phyloP scores from a whole-genome alignment of 2,329 filamentous ascomycete species.

The Colletotrichum cordylinicola region DNA sequence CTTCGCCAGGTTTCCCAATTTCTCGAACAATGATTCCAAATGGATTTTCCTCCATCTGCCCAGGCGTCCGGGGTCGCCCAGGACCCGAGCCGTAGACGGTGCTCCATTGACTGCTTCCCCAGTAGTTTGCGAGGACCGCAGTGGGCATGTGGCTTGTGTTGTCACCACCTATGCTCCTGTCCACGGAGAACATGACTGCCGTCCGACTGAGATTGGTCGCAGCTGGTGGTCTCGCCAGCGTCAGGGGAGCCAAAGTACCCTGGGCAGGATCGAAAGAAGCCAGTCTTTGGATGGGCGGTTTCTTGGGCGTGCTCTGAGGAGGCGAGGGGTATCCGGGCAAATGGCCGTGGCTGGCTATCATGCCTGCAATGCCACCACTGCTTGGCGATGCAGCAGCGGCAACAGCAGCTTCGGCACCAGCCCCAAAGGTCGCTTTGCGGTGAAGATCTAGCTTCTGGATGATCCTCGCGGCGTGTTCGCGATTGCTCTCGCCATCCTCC shows the following conservation, averaged over 20 bases:
- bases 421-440: slow-evolving; percentile 72
- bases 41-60: slow-evolving; percentile 39
- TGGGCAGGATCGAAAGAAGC: slow-evolving; percentile 26
- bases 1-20: slow-evolving; percentile 34
- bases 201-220: slow-evolving; percentile 86
- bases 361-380: slow-evolving; percentile 76
- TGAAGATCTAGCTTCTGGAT: slow-evolving; percentile 94
- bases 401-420: slow-evolving; percentile 42
- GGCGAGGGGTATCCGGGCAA: slow-evolving; percentile 64
- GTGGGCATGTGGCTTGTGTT: slow-evolving; percentile 77
- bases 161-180: slow-evolving; percentile 72
- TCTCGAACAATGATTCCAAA: slow-evolving; percentile 45
- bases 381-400: slow-evolving; percentile 42
- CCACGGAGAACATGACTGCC: slow-evolving; percentile 81
- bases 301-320: slow-evolving; percentile 8
- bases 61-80: slow-evolving; percentile 19
- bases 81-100: slow-evolving; percentile 34
- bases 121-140: slow-evolving; percentile 89
- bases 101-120: slow-evolving; percentile 86
- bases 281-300: slow-evolving; percentile 23
- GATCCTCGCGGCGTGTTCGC: slow-evolving; percentile 85
- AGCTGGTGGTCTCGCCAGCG: slow-evolving; percentile 82
- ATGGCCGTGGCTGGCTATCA: slow-evolving; percentile 84
- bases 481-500: slow-evolving; percentile 75
- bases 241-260: slow-evolving; percentile 79